Conservation (phyloP, 352 stramenopile genomes). For the Phytophthora pisi region DNA sequence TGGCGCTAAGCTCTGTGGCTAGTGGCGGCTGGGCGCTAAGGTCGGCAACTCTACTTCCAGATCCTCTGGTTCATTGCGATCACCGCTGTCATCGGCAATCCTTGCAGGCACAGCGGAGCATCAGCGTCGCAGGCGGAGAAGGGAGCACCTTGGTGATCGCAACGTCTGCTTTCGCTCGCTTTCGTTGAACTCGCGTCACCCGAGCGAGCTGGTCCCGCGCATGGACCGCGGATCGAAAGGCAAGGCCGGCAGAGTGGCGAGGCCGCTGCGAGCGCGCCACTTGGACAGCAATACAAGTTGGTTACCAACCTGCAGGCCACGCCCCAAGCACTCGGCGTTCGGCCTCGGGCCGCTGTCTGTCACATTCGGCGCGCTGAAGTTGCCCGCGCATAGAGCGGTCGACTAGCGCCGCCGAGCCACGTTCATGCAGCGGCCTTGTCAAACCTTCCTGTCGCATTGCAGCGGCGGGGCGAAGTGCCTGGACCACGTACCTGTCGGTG, state of each 20-base stretch:
- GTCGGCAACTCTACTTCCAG: neutral
- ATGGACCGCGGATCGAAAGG: neutral
- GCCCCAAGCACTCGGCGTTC: neutral
- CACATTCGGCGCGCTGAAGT: conserved; percentile 20
- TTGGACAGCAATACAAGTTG: neutral
- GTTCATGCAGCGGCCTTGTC: conserved; percentile 20
- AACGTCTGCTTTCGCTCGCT: neutral
- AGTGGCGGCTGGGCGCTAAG: neutral
- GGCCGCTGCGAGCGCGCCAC: neutral
- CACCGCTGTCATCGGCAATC: too few species aligned
- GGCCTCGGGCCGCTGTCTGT: conserved; percentile 2
- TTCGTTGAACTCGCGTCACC: neutral
- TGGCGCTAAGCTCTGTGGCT: neutral
- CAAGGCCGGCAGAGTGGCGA: neutral
- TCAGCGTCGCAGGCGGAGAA: neutral
- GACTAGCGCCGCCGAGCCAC: conserved; percentile 4
- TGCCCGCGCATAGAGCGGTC: conserved; percentile 17
- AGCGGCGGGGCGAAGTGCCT: conserved; percentile 5
- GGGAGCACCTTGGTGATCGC: neutral
- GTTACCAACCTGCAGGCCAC: neutral
- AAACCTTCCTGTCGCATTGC: conserved; percentile 11
- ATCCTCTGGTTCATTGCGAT: too few species aligned
- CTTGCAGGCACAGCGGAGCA: neutral
- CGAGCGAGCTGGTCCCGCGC: neutral
- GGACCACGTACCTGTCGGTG: conserved; percentile 8